Percentiles rank a stretch among this genome's conserved stretches.
phyloP scores from a whole-genome alignment of 2,329 filamentous ascomycete species.

The Fusarium ambrosium region DNA sequence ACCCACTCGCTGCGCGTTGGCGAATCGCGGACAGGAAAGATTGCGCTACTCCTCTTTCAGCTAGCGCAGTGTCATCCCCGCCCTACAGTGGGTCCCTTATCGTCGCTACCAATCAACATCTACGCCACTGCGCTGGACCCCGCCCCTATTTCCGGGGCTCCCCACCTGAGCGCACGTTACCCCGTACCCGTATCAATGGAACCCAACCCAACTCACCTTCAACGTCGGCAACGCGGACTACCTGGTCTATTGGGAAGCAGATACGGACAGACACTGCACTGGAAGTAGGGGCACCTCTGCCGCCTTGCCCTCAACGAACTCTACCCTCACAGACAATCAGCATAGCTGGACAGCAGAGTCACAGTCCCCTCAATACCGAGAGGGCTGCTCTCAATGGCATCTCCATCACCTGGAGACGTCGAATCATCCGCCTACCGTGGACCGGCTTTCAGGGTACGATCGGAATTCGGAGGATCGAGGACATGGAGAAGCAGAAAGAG shows the following conservation, averaged over 20 bases:
- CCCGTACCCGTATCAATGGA: background rate
- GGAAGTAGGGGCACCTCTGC: background rate
- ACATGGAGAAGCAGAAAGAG: conserved; percentile 52
- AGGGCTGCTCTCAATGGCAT: background rate
- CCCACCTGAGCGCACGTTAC: background rate
- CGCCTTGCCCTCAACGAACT: too few species aligned
- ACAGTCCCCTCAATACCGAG: background rate
- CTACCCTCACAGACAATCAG: background rate
- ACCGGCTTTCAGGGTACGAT: conserved; percentile 34
- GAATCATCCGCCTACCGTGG: background rate
- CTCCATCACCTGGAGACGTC: background rate
- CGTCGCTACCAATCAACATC: background rate
- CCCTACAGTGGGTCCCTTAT: background rate
- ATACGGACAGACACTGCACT: background rate
- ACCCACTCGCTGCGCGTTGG: background rate
- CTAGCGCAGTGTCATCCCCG: background rate
- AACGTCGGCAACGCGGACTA: background rate
- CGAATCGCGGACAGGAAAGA: background rate
- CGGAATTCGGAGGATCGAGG: conserved; percentile 45
- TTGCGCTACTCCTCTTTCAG: background rate
- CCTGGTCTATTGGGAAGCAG: background rate
- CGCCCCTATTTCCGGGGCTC: background rate
- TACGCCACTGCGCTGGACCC: background rate
- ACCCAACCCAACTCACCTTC: background rate
- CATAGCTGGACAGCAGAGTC: background rate